Evolutionary conservation across 1,284 basidiomycete genomes (phyloP).

Genomic region (Pisolithus thermaeus): DNA sequence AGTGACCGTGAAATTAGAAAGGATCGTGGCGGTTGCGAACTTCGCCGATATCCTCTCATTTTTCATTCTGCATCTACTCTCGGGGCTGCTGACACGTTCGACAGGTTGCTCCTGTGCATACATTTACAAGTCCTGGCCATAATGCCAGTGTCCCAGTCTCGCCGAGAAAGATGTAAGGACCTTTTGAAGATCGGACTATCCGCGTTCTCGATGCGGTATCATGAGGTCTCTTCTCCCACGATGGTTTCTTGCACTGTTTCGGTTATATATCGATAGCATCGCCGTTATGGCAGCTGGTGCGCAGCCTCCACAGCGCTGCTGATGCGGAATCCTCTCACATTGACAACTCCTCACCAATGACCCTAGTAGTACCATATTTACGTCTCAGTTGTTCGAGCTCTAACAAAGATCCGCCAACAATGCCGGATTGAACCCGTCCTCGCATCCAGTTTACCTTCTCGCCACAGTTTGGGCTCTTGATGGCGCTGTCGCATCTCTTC

Average conservation of each 20-base stretch:
- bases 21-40: slow-evolving; percentile 26
- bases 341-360: too few relatives aligned
- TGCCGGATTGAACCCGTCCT: not conserved
- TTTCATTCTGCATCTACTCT: slow-evolving; percentile 8
- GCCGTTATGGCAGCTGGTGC: slow-evolving; percentile 33
- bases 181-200: slow-evolving; percentile 1
- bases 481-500: not conserved
- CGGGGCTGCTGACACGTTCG: not conserved
- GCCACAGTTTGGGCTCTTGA: too few relatives aligned
- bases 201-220: slow-evolving; percentile 7
- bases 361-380: not conserved
- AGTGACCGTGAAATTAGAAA: slow-evolving; percentile 4
- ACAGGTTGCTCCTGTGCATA: slow-evolving; percentile 9
- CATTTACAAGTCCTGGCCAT: not conserved
- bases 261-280: slow-evolving; percentile 14
- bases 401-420: not conserved
- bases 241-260: not conserved
- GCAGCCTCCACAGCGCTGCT: slow-evolving; percentile 25
- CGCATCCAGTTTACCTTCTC: not conserved
- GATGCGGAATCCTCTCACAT: slow-evolving; percentile 2
- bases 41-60: slow-evolving; percentile 25
- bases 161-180: not conserved
- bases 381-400: not conserved
- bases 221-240: not conserved
- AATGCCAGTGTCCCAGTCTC: not conserved